phyloP scores from a whole-genome alignment of 192 early-diverging fungal genomes.

The Pecoramyces ruminantium region DNA sequence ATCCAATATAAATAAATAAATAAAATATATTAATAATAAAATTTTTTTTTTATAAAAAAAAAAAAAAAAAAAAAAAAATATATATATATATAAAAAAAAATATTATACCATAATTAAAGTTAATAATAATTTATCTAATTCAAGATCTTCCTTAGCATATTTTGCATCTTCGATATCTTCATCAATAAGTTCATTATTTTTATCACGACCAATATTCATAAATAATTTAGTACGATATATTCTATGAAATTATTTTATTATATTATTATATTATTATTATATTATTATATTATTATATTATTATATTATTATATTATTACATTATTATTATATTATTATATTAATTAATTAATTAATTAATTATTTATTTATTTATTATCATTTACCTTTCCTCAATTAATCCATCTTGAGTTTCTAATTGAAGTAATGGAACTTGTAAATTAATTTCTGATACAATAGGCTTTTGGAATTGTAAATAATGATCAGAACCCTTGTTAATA shows the following conservation, averaged over 20 bases:
- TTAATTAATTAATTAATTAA: too few species aligned
- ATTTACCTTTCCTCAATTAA: slow-evolving; percentile 18
- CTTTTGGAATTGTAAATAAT: slow-evolving; percentile 47
- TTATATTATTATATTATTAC: too few species aligned
- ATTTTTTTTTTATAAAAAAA: too few species aligned
- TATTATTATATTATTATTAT: too few species aligned
- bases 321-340: too few species aligned
- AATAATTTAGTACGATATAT: background rate
- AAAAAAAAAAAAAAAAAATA: too few species aligned
- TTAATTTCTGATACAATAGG: slow-evolving; percentile 48
- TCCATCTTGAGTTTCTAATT: slow-evolving; percentile 19
- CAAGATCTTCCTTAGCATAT: slow-evolving; percentile 26
- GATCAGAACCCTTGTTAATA: slow-evolving; percentile 21
- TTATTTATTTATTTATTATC: background rate
- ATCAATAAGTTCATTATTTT: background rate
- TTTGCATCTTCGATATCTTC: background rate
- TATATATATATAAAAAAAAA: background rate
- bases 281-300: too few species aligned
- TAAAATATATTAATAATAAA: background rate
- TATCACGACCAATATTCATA: background rate
- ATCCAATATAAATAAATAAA: slow-evolving; percentile 6
- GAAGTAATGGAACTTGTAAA: slow-evolving; percentile 46
- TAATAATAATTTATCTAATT: slow-evolving; percentile 66
- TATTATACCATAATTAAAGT: slow-evolving; percentile 50
- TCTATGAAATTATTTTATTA: too few species aligned